phyloP scores from a whole-genome alignment of 139 green algal genomes.

The Zygnema cylindricum region DNA sequence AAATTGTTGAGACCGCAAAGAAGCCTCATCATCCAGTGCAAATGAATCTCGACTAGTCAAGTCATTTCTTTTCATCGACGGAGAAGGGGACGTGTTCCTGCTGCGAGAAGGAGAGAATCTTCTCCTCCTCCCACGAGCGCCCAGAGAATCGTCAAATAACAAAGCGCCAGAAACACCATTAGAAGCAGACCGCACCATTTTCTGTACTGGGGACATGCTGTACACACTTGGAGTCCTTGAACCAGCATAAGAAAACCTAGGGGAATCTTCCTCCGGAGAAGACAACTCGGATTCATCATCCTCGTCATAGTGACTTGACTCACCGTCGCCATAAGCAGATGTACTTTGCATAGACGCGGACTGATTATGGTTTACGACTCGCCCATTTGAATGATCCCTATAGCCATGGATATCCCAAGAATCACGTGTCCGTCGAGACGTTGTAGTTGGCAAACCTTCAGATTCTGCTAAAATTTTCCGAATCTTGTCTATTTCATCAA shows the following conservation, averaged over 20 bases:
- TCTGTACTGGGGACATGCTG: neutral
- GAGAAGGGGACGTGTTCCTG: neutral
- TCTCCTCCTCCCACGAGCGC: neutral
- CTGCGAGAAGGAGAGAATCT: neutral
- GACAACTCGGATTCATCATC: constrained; percentile 6
- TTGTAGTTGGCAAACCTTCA: neutral
- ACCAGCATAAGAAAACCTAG: neutral
- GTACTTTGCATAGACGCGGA: neutral
- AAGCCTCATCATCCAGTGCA: neutral
- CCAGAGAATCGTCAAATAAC: neutral
- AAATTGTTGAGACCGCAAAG: neutral
- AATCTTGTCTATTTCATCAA: constrained; percentile 24
- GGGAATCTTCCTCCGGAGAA: neutral
- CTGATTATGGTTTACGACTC: neutral
- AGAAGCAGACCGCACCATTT: neutral
- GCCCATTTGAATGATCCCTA: neutral
- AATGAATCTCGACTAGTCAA: neutral
- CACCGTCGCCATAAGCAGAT: neutral
- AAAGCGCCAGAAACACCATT: neutral
- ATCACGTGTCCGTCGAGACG: neutral
- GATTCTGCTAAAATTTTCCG: neutral
- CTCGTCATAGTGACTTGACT: neutral
- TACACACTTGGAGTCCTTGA: neutral
- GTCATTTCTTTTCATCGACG: neutral
- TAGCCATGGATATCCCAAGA: neutral